phyloP scores from a whole-genome alignment of 495 filamentous ascomycete species.

The Penicillium manginii region DNA sequence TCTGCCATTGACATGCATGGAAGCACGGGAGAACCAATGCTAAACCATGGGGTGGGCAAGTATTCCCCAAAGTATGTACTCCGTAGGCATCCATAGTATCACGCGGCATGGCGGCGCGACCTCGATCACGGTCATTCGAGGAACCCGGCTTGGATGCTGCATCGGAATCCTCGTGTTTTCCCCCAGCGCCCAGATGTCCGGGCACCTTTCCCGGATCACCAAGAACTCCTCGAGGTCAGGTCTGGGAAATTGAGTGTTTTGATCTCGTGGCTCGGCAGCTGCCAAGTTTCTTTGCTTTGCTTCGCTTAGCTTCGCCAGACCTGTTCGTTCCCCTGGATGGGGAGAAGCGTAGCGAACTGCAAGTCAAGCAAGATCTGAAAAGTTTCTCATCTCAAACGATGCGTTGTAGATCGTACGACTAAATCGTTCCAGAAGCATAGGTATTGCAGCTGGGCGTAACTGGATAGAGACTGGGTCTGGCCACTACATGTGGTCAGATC shows the following conservation, averaged over 20 bases:
- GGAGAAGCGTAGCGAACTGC: not conserved
- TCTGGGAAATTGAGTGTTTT: not conserved
- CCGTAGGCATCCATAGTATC: slow-evolving; percentile 13
- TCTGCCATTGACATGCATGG: slow-evolving; percentile 36
- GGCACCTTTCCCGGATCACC: not conserved
- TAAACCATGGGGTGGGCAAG: not conserved
- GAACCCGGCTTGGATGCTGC: not conserved
- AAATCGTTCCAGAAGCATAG: not conserved
- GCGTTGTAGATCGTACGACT: slow-evolving; percentile 1
- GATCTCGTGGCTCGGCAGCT: not conserved
- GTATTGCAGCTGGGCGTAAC: not conserved
- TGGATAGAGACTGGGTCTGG: too few relatives aligned
- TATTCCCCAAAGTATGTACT: not conserved
- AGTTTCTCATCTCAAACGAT: not conserved
- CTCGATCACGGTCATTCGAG: not conserved
- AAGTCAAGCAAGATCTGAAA: not conserved
- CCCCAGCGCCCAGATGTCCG: not conserved
- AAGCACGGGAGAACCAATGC: slow-evolving; percentile 37
- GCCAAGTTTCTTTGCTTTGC: too few relatives aligned
- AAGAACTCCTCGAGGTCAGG: too few relatives aligned
- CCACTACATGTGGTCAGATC: too few relatives aligned
- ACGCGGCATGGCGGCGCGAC: slow-evolving; percentile 15
- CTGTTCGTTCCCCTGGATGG: not conserved
- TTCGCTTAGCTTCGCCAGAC: too few relatives aligned
- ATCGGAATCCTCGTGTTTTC: not conserved